Conservation (phyloP, 1,284 basidiomycete genomes). For the Tilletia setariae region DNA sequence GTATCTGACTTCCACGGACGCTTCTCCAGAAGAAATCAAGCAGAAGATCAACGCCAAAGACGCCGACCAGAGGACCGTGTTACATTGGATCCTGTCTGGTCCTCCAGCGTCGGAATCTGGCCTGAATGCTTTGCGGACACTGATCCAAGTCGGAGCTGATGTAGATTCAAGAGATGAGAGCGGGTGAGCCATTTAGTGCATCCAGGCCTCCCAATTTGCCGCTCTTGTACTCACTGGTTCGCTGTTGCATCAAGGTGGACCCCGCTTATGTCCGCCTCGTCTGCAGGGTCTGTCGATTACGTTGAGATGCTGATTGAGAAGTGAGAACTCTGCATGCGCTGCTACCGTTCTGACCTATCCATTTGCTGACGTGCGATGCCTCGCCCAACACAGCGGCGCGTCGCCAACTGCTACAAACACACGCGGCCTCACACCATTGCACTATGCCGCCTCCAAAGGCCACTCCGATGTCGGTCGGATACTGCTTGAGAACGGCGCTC, state of each 20-base stretch:
- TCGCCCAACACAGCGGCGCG: slow-evolving; percentile 11
- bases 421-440: slow-evolving; percentile 28
- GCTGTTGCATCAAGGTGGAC: neutral
- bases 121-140: neutral
- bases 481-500: slow-evolving; percentile 27
- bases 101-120: neutral
- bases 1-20: neutral
- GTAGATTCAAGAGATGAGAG: slow-evolving; percentile 6
- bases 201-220: neutral
- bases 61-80: slow-evolving; percentile 9
- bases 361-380: neutral
- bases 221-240: neutral
- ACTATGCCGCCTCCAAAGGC: slow-evolving; percentile 39
- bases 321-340: neutral
- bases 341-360: neutral
- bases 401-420: slow-evolving; percentile 21
- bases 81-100: slow-evolving; percentile 10
- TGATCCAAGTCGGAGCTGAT: neutral
- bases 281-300: slow-evolving; percentile 6
- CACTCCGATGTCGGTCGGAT: slow-evolving; percentile 30
- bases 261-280: slow-evolving; percentile 8
- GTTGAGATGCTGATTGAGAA: neutral
- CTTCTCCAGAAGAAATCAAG: slow-evolving; percentile 4
- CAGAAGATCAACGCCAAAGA: neutral
- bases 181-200: neutral